Evolutionary conservation across 805 yeast genomes (phyloP), one percentile per base, ranked within the genome.

Genomic region (Cyberlindnera galapagoensis): DNA sequence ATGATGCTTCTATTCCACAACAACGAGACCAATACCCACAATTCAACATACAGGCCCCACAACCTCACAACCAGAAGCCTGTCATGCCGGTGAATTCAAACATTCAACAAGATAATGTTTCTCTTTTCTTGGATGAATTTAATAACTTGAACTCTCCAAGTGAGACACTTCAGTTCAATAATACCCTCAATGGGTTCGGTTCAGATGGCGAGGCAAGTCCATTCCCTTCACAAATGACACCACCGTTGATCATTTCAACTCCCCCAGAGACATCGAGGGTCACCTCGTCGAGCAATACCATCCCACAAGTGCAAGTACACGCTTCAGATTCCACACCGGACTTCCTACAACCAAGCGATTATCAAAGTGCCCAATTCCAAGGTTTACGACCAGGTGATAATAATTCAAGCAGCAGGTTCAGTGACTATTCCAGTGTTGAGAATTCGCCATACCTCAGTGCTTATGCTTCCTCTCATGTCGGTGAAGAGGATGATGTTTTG

Each of bases 391-490:
- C 31, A 8, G 30, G 40, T 2, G 31, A 30, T 4, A 26, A 28
- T 11, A 39, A 39, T 3, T n/a, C n/a, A n/a, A n/a, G n/a, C n/a
- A n/a, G n/a, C n/a, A n/a, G n/a, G n/a, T 8, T 40, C n/a, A 45
- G 49, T 32, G 56, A 51, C 10, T n/a, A 44, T 1, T 49, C 55
- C 1, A 44, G 51, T 3, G 53, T 39, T 8, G 38, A 41, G 9
- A 44, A 42, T 18, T 51, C 56, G 0, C 56, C 56, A 5, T 47
- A 44, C 26, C 24, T 49, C 4, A 30, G 40, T 3, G 42, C 47
- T 2, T 33, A 39, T 13, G 36, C 50, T 2, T 46, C 51, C 7
- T 31, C 39, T 16, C 34, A 34, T 3, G 43, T 27, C 16, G 47
- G 38, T 13, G 52, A 44, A 25, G 51, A 44, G 14, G 30, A 20